Evolutionary conservation across 2,329 filamentous ascomycete genomes (phyloP).

Genomic region (Dactylellina cionopaga): DNA sequence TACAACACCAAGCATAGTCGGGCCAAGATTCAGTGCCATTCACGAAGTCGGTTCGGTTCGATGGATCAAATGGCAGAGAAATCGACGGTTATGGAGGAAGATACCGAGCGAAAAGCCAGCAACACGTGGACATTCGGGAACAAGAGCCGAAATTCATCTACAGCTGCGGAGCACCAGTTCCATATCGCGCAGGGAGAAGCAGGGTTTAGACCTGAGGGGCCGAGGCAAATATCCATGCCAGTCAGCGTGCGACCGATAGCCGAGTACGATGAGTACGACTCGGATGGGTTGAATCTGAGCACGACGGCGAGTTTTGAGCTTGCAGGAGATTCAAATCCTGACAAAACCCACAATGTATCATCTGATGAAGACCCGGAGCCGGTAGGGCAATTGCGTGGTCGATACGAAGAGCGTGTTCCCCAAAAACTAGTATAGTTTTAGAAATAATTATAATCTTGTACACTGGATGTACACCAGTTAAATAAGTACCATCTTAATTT

Average conservation of each 20-base stretch:
- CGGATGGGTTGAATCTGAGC: slow-evolving; percentile 18
- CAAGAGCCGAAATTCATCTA: background rate
- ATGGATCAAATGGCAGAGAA: background rate
- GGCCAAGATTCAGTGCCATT: background rate
- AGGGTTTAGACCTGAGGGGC: background rate
- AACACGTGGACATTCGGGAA: background rate
- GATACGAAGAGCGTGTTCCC: slow-evolving; percentile 12
- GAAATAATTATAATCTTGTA: no score
- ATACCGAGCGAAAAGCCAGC: background rate
- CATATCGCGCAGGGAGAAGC: background rate
- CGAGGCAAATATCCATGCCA: slow-evolving; percentile 1
- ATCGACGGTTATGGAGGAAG: background rate
- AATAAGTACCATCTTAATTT: no score
- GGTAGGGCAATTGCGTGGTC: background rate
- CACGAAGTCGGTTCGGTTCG: background rate
- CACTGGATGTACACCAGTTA: no score
- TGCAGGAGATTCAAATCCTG: slow-evolving; percentile 1
- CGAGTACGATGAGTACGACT: slow-evolving; percentile 36
- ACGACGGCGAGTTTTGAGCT: slow-evolving; percentile 5
- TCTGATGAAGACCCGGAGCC: slow-evolving; percentile 10
- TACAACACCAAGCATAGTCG: background rate
- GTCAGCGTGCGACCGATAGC: background rate
- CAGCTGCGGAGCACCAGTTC: background rate
- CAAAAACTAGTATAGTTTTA: slow-evolving; percentile 30
- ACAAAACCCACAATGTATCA: background rate